These are phyloP conservation scores for Mycena galopus DNA, from an alignment of 768 basidiomycete genomes.

Conservation along the genomic window DNA sequence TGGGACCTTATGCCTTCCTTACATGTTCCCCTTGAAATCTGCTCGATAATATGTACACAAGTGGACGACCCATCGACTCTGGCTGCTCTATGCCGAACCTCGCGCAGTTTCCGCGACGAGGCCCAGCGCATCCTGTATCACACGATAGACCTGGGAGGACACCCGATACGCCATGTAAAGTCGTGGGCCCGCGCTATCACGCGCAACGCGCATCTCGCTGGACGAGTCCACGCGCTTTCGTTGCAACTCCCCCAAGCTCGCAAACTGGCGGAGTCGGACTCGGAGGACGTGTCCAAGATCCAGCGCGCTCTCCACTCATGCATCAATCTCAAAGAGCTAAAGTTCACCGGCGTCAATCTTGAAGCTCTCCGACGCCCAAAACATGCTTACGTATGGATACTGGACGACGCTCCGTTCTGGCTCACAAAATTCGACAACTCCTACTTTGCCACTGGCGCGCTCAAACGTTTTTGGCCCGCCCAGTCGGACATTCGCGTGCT, in stretches of 20 bases:
- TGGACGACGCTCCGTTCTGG: slow-evolving; percentile 17
- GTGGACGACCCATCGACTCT: not conserved
- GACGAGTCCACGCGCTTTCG: slow-evolving; percentile 14
- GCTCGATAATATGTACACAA: not conserved
- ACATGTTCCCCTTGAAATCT: slow-evolving; percentile 15
- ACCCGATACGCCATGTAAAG: not conserved
- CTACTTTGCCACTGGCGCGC: not conserved
- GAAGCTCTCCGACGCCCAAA: not conserved
- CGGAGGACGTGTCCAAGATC: not conserved
- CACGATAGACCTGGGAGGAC: not conserved
- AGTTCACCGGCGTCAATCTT: not conserved
- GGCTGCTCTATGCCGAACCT: slow-evolving; percentile 1
- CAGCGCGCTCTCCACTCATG: not conserved
- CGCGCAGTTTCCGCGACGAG: not conserved
- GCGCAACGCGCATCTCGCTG: slow-evolving; percentile 16
- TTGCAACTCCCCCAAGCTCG: not conserved
- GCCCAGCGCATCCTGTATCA: slow-evolving; percentile 16
- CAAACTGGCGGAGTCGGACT: not conserved
- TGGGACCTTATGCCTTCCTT: not conserved
- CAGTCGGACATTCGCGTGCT: slow-evolving; percentile 24
- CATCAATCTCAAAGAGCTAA: slow-evolving; percentile 12
- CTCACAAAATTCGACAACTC: slow-evolving; percentile 17
- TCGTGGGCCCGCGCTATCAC: slow-evolving; percentile 21
- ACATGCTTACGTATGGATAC: slow-evolving; percentile 4
- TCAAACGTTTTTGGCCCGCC: not conserved